Conservation (phyloP, 192 early-diverging fungal genomes). For the Rhizophagus prolifer region DNA sequence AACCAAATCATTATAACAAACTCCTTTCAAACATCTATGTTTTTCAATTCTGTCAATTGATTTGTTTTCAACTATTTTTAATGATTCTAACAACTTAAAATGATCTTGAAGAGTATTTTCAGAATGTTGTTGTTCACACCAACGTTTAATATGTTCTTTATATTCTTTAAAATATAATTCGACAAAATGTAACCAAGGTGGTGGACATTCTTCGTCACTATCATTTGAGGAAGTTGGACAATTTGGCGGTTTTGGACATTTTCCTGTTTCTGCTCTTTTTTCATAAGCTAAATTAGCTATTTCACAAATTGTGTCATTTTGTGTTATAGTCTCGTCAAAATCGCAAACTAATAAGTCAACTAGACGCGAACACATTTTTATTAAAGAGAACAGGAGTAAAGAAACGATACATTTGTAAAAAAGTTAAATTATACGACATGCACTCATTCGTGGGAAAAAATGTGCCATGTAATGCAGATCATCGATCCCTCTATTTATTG, state of each 20-base stretch:
- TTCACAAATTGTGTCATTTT: constrained; percentile 20
- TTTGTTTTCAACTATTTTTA: constrained; percentile 12
- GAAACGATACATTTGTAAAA: neutral
- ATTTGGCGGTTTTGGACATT: neutral
- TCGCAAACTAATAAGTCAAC: constrained; percentile 23
- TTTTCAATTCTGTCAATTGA: constrained; percentile 24
- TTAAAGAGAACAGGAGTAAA: neutral
- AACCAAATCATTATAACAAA: neutral
- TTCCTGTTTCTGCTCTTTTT: constrained; percentile 17
- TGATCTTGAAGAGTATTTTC: constrained; percentile 11
- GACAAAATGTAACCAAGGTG: constrained; percentile 27
- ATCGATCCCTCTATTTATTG: too few species aligned
- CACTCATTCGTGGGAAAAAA: too few species aligned
- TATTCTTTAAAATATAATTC: constrained; percentile 27
- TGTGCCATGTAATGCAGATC: too few species aligned
- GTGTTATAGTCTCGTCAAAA: constrained; percentile 32
- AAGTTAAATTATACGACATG: too few species aligned
- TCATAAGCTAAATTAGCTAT: constrained; percentile 20
- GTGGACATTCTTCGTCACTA: constrained; percentile 10
- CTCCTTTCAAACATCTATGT: constrained; percentile 7
- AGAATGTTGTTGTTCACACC: constrained; percentile 2
- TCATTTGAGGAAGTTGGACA: neutral
- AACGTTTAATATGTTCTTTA: constrained; percentile 11
- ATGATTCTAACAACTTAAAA: constrained; percentile 10
- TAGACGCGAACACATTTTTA: neutral